phyloP scores from a whole-genome alignment of 345 rosid genomes.

The Orychophragmus violaceus region DNA sequence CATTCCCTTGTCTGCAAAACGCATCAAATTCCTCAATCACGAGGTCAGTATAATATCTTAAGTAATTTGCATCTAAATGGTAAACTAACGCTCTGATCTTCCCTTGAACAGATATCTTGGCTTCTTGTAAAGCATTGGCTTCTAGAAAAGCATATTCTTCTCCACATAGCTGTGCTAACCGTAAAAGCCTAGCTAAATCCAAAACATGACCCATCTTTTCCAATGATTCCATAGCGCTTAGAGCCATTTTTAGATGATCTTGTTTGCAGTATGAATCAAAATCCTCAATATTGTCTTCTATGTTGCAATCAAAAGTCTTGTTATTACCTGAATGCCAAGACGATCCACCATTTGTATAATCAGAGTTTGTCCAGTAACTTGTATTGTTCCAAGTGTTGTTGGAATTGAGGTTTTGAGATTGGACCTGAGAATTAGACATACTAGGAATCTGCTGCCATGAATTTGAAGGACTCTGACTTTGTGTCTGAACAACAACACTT shows the following conservation, averaged over 20 bases:
- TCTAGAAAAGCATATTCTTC: constrained; percentile 43
- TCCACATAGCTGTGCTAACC: constrained; percentile 50
- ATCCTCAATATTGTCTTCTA: constrained; percentile 24
- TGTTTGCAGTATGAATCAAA: constrained; percentile 48
- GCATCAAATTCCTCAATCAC: constrained; percentile 40
- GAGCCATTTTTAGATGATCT: constrained; percentile 48
- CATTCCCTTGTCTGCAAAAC: constrained; percentile 49
- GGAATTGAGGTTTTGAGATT: not conserved
- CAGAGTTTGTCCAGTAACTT: constrained; percentile 10
- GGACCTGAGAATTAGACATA: not conserved
- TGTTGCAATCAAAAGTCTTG: constrained; percentile 13
- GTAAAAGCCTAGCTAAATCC: constrained; percentile 41
- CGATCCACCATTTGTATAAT: constrained; percentile 4
- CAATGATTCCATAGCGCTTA: constrained; percentile 38
- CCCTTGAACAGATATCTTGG: constrained; percentile 23
- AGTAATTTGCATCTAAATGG: constrained; percentile 29
- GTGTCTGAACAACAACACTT: constrained; percentile 15
- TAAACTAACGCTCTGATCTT: constrained; percentile 29
- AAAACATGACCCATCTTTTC: constrained; percentile 36
- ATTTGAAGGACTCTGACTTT: constrained; percentile 5
- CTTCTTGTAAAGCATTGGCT: constrained; percentile 48
- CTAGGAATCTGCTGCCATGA: not conserved
- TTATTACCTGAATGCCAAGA: constrained; percentile 17
- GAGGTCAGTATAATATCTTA: not conserved
- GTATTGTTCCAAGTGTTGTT: constrained; percentile 1